Conservation (phyloP, 495 filamentous ascomycete species). For the Arthonia radiata region DNA sequence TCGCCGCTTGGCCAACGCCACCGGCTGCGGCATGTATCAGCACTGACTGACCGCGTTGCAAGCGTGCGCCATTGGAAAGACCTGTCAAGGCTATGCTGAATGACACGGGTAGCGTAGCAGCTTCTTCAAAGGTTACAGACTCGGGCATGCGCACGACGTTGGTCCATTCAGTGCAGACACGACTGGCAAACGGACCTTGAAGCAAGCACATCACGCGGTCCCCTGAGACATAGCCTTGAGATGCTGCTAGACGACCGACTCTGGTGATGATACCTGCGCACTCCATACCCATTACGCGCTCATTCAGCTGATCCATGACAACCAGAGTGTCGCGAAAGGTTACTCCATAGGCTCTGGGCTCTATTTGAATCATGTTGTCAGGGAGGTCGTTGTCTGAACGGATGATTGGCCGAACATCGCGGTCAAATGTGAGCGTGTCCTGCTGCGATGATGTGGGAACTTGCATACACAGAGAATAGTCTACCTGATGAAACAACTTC, state of each 20-base stretch:
- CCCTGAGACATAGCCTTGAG: slow-evolving; percentile 4
- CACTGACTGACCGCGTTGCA: slow-evolving; percentile 8
- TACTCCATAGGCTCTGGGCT: slow-evolving; percentile 7
- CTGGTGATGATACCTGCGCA: slow-evolving; percentile 14
- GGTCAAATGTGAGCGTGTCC: slow-evolving; percentile 1
- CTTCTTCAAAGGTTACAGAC: slow-evolving; percentile 6
- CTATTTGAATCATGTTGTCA: no score
- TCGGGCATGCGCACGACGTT: no score
- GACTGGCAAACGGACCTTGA: no score
- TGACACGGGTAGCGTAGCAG: slow-evolving; percentile 11
- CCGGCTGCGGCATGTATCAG: slow-evolving; percentile 12
- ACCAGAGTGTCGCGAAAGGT: slow-evolving; percentile 9
- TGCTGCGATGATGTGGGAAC: no score
- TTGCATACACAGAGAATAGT: no score
- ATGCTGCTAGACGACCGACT: slow-evolving; percentile 9
- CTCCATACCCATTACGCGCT: slow-evolving; percentile 7
- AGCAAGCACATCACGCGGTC: slow-evolving; percentile 11
- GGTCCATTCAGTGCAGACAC: no score
- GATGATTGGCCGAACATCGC: slow-evolving; percentile 1
- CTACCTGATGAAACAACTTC: no score
- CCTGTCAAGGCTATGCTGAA: slow-evolving; percentile 9
- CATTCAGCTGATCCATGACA: slow-evolving; percentile 7
- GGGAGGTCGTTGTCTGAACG: slow-evolving; percentile 4
- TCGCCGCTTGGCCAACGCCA: slow-evolving; percentile 4
- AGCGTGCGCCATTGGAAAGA: slow-evolving; percentile 7